Percentiles rank a stretch among this genome's conserved stretches.
These are phyloP conservation scores for Myochromella boudieri DNA, from an alignment of 768 basidiomycete species.

Conservation along the genomic window DNA sequence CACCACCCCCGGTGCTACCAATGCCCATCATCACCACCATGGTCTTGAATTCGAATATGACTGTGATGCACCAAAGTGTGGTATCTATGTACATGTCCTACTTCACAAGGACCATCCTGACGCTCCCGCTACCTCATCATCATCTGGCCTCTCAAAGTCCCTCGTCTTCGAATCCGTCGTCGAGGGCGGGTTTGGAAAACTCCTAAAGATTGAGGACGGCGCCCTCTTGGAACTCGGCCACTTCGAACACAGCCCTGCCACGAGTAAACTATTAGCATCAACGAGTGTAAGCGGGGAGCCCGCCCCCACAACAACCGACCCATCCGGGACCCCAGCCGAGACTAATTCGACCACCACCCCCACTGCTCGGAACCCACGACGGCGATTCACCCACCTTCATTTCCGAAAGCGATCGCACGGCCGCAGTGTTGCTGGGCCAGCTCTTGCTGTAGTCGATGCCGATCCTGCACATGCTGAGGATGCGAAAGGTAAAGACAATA, in stretches of 20 bases:
- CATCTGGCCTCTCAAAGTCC: constrained; percentile 41
- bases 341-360: constrained; percentile 9
- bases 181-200: constrained; percentile 81
- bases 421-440: constrained; percentile 68
- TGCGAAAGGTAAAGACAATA: constrained; percentile 38
- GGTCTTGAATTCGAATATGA: constrained; percentile 92
- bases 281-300: constrained; percentile 14
- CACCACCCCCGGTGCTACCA: constrained; percentile 33
- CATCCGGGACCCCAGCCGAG: constrained; percentile 9
- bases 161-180: constrained; percentile 65
- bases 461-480: constrained; percentile 39
- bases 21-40: constrained; percentile 59
- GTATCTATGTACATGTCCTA: constrained; percentile 75
- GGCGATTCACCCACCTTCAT: constrained; percentile 66
- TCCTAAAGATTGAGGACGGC: constrained; percentile 73
- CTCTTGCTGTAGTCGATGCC: constrained; percentile 76
- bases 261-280: constrained; percentile 15
- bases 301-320: constrained; percentile 9
- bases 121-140: constrained; percentile 37
- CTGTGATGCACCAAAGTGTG: constrained; percentile 84
- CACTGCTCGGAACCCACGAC: constrained; percentile 29
- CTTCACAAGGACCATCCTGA: constrained; percentile 66
- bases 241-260: constrained; percentile 49
- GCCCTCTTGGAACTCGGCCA: constrained; percentile 78
- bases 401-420: constrained; percentile 60